Conservation (phyloP, 1,284 basidiomycete genomes). For the Phenoliferia sp. region DNA sequence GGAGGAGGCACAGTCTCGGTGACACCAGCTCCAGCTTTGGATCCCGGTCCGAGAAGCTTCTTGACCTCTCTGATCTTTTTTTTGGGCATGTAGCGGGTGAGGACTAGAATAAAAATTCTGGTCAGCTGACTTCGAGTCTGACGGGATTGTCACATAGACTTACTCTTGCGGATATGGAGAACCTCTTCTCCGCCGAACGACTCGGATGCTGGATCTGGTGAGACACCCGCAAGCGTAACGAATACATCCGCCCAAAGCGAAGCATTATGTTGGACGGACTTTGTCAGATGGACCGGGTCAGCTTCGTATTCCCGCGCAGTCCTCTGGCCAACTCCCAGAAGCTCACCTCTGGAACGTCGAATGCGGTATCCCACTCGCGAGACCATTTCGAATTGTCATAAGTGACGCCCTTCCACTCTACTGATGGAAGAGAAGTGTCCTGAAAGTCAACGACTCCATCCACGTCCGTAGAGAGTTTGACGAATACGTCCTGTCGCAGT, state of each 20-base stretch:
- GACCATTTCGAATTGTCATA: slow-evolving; percentile 75
- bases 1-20: not conserved
- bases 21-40: slow-evolving; percentile 17
- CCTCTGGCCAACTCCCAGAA: not conserved
- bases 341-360: slow-evolving; percentile 68
- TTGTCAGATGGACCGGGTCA: not conserved
- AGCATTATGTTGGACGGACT: slow-evolving; percentile 70
- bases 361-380: slow-evolving; percentile 57
- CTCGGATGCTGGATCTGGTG: slow-evolving; percentile 57
- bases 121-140: too few relatives aligned
- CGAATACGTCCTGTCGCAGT: slow-evolving; percentile 15
- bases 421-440: slow-evolving; percentile 56
- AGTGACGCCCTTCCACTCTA: slow-evolving; percentile 75
- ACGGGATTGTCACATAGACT: too few relatives aligned
- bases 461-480: slow-evolving; percentile 46
- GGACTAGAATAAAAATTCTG: slow-evolving; percentile 60
- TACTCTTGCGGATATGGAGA: slow-evolving; percentile 72
- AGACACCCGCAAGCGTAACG: slow-evolving; percentile 62
- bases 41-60: slow-evolving; percentile 59
- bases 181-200: slow-evolving; percentile 57
- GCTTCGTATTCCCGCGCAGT: slow-evolving; percentile 9
- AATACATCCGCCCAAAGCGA: slow-evolving; percentile 72
- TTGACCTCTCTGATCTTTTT: slow-evolving; percentile 72
- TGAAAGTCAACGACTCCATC: slow-evolving; percentile 48
- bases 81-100: slow-evolving; percentile 76